A percentile compares a stretch with the other conserved stretches of the same genome.
These are phyloP conservation scores for Lentinus tigrinus DNA, from an alignment of 768 basidiomycete genomes.

Conservation along the genomic window DNA sequence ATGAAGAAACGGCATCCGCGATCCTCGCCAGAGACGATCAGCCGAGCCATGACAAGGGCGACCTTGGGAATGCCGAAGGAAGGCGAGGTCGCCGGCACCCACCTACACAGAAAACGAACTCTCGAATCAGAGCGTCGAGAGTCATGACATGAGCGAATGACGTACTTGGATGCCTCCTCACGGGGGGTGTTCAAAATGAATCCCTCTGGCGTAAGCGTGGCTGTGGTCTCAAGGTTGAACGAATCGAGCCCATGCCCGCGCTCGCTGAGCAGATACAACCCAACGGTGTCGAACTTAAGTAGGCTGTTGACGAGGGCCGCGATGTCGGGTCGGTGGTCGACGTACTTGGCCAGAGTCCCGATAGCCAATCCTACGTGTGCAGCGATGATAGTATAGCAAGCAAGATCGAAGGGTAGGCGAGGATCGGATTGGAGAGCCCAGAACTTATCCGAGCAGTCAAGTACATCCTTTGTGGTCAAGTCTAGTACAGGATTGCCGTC, in stretches of 20 bases:
- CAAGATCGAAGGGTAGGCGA: too few relatives aligned
- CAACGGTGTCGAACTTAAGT: too few relatives aligned
- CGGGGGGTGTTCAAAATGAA: background rate
- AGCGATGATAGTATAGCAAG: too few relatives aligned
- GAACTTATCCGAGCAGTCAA: too few relatives aligned
- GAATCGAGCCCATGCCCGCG: slow-evolving; percentile 4
- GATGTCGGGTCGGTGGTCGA: too few relatives aligned
- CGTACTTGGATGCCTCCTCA: background rate
- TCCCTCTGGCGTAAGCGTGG: background rate
- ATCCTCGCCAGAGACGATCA: slow-evolving; percentile 51
- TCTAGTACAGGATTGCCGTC: too few relatives aligned
- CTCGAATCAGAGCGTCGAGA: background rate
- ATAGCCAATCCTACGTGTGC: too few relatives aligned
- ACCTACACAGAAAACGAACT: slow-evolving; percentile 34
- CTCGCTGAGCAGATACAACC: background rate
- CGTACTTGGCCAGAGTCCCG: too few relatives aligned
- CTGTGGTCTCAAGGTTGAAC: slow-evolving; percentile 1
- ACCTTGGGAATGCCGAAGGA: slow-evolving; percentile 52
- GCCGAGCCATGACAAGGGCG: slow-evolving; percentile 54
- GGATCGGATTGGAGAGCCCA: too few relatives aligned
- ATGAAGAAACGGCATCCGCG: slow-evolving; percentile 53
- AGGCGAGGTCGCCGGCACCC: slow-evolving; percentile 21
- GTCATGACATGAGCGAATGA: slow-evolving; percentile 14
- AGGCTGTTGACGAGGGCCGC: too few relatives aligned
- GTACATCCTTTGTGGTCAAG: too few relatives aligned